Base-by-base conservation (phyloP, 345 rosid genomes). In the Gossypium stocksii region DNA sequence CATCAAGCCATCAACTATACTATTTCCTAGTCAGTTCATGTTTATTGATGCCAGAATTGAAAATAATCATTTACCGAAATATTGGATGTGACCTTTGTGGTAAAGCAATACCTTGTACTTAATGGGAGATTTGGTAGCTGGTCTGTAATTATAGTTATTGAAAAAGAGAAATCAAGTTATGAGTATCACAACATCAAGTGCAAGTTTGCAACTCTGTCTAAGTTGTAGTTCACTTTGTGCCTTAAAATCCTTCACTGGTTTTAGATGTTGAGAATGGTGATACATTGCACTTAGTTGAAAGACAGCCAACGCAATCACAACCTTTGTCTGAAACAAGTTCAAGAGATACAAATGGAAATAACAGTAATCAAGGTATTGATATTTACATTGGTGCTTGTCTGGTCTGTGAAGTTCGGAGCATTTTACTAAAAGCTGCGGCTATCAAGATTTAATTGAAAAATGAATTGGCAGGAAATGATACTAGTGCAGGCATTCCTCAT, bases 201-300 rank as follows among this genome's bases (percentile, higher is more conserved):
- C 71, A 44, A 44, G 52, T 12, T 44, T 64, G n/a, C 5, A 1
- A 64, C 9, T 2, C 15, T 67, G 60, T 38, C 25, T 29, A 34
- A 9, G 9, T 11, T 19, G 49, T 74, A 17, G 80, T 74, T 78
- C 44, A 73, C 46, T 54, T 66, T 48, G 61, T 72, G 17, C 23
- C 2, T 22, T 66, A 66, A 19, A 34, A 72, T 69, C 70, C 91
- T 88, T 87, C 60, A 91, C 90, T 20, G 29, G 34, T 69, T 80
- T 67, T 78, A 93, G 99, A 95, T 80, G 85, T 93, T 86, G 98
- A 95, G 82, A 90, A 81, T 84, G 98, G 99, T 17, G 92, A 95
- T 77, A 93, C 99, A 41, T 78, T 95, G 80, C 99, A 95, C 78
- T 83, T 95, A 85, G 90, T 95, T 79, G 86, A 81, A 76, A 91